phyloP scores from a whole-genome alignment of 2,329 filamentous ascomycete genomes.

The Nannizziopsis arthrosporioides region DNA sequence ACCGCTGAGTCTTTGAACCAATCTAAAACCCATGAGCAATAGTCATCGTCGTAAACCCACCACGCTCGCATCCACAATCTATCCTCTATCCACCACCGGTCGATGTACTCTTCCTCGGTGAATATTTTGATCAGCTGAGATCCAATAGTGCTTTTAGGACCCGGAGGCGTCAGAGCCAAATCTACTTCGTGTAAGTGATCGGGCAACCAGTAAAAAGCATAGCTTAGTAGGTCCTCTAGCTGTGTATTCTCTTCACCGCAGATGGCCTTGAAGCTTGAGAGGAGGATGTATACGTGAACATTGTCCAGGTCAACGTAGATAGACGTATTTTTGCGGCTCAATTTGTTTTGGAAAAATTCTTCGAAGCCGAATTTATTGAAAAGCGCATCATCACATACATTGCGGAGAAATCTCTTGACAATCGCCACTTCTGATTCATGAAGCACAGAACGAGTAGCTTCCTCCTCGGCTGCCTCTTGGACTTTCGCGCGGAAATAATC shows the following conservation, averaged over 20 bases:
- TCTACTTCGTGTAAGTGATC: slow-evolving; percentile 16
- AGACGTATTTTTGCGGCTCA: slow-evolving; percentile 15
- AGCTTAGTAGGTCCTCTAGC: slow-evolving; percentile 5
- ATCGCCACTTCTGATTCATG: slow-evolving; percentile 19
- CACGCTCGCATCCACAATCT: slow-evolving; percentile 12
- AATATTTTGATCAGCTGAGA: slow-evolving; percentile 19
- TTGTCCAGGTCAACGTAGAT: slow-evolving; percentile 19
- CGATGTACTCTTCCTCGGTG: slow-evolving; percentile 16
- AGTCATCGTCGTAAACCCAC: slow-evolving; percentile 18
- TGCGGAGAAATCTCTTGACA: slow-evolving; percentile 20
- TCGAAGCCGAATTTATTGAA: slow-evolving; percentile 22
- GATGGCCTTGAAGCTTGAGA: slow-evolving; percentile 11
- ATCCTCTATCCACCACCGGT: slow-evolving; percentile 17
- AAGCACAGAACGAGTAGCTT: slow-evolving; percentile 12
- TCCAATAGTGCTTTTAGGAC: slow-evolving; percentile 17
- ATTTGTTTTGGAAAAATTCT: slow-evolving; percentile 19
- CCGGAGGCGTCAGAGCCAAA: slow-evolving; percentile 17
- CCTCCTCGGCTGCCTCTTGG: slow-evolving; percentile 3
- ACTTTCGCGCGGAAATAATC: slow-evolving; percentile 14
- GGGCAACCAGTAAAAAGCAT: slow-evolving; percentile 9
- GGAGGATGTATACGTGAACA: slow-evolving; percentile 10
- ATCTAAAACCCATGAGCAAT: slow-evolving; percentile 14
- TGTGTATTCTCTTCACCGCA: slow-evolving; percentile 1
- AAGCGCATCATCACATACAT: slow-evolving; percentile 19
- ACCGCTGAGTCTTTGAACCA: slow-evolving; percentile 23